Base-by-base conservation (phyloP, 495 filamentous ascomycete species). In the Entonaema liquescens region DNA sequence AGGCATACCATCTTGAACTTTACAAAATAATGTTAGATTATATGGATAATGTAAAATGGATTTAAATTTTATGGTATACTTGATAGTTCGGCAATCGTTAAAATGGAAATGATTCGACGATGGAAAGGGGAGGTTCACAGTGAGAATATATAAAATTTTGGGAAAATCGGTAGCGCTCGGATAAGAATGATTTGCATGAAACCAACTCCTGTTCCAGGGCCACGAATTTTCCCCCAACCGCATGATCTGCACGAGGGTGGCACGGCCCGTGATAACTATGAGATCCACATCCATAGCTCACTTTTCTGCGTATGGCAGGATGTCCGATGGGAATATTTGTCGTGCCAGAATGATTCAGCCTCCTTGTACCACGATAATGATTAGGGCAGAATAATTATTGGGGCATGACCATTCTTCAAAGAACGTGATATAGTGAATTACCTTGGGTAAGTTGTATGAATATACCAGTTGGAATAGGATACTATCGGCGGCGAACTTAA, bases 221-320 rank as follows among this genome's bases (percentile, higher is more conserved):
- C 36, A 31, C 50, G 67, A 62, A 56, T 44, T 33, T 49, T 54
- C 53, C 31, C n/a, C 19, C 35, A 59, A 53, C 38, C 56, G 68
- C 68, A 56, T 71, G 71, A 67, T 67, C 67, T 62, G 47, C 59
- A 28, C 67, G 71, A 38, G 71, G 55, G 62, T 71, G 28, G 12
- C 31, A 63, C 28, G 58, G 15, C 38, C 61, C 19, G 31, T 15
- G 31, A 47, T 36, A 59, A 58, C 2, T 15, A 35, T 29, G 17
- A n/a, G 49, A 53, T 53, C 49, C 49, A 53, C 38, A 42, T 13
- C 38, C 17, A 42, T 17, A 5, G 12, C 23, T 15, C 12, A 28
- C 25, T 26, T 28, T 35, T 11, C 53, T 13, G 8, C n/a, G 6
- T 17, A n/a, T n/a, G n/a, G n/a, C n/a, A 40, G 38, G 5, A 40